Evolutionary conservation across 495 filamentous ascomycete species (phyloP), one percentile per base, ranked within the genome.

Genomic region (Daldinia caldariorum): DNA sequence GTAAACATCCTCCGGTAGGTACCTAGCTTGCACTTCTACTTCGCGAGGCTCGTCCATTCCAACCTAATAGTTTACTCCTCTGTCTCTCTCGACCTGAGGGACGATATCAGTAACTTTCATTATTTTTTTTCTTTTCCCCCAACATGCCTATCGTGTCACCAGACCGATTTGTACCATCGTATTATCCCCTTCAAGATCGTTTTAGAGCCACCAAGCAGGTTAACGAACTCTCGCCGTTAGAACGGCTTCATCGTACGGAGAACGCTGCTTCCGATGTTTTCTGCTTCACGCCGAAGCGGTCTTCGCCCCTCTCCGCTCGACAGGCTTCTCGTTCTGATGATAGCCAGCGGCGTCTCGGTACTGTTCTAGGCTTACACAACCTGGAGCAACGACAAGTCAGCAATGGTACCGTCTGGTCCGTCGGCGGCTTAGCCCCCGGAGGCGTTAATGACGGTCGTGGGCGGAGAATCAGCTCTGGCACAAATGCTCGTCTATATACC

Each of bases 401-500:
- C 77, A 69, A 80, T 54, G 92, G 91, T 0, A 85, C 87, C 38
- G 83, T 94, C n/a, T 97, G 94, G 94, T 87, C 87, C 5, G 91
- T 95, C 14, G 92, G 94, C 16, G 91, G 92, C 31, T 70, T 84
- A 31, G 85, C 86, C 49, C 83, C 84, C 22, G 83, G 83, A 13
- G 86, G 85, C 8, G 77, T 90, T 18, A 75, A 89, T 55, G 82
- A 90, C 75, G 90, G 90, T 9, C 81, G 85, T 39, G 89, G 89
- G 16, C 85, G 87, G 16, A 74, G 89, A 32, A 61, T 91, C 12
- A 86, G 84, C 47, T 91, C 89, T 72, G 86, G 92, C 32, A 91
- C 90, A 6, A 92, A 90, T 68, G 92, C 92, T 31, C 89, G 89
- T 2, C 85, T 92, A 49, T 93, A 91, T 72, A 85, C 84, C 2